Percentiles rank a stretch among this genome's conserved stretches.
Conservation (phyloP, 1,284 basidiomycete species). For the Tilletiopsis washingtonensis region DNA sequence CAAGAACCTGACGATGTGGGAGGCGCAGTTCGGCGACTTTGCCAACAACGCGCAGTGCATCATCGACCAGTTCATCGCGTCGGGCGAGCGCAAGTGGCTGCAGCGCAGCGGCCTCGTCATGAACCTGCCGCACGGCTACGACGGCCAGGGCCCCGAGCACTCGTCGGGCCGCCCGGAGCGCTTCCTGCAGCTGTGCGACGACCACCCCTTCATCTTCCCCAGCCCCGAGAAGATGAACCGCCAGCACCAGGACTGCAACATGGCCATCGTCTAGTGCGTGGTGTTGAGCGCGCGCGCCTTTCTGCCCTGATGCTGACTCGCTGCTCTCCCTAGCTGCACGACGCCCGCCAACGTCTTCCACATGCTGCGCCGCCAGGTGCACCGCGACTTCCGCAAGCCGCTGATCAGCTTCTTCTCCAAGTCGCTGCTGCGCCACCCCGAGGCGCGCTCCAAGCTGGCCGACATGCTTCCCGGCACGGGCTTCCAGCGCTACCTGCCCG, state of each 20-base stretch:
- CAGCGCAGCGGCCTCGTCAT: slow-evolving; percentile 89
- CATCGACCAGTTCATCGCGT: slow-evolving; percentile 97
- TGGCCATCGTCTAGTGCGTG: slow-evolving; percentile 99
- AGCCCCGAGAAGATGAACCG: slow-evolving; percentile 80
- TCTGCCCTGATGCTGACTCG: too few species aligned
- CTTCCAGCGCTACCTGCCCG: slow-evolving; percentile 90
- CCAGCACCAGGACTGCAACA: slow-evolving; percentile 98
- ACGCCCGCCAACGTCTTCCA: slow-evolving; percentile 49
- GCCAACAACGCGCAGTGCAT: slow-evolving; percentile 72
- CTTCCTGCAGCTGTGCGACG: slow-evolving; percentile 95
- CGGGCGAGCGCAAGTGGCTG: slow-evolving; percentile 96
- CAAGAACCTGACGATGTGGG: slow-evolving; percentile 90
- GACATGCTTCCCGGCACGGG: slow-evolving; percentile 82
- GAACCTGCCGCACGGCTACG: slow-evolving; percentile 83
- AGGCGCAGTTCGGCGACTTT: slow-evolving; percentile 96
- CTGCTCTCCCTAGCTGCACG: too few species aligned
- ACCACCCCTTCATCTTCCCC: slow-evolving; percentile 88
- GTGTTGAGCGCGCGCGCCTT: too few species aligned
- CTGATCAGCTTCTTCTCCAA: slow-evolving; percentile 90
- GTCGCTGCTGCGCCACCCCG: slow-evolving; percentile 83
- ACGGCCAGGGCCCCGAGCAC: slow-evolving; percentile 98
- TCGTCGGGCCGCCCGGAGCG: slow-evolving; percentile 92
- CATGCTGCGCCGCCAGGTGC: slow-evolving; percentile 46
- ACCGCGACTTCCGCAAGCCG: slow-evolving; percentile 47
- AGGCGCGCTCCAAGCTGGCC: slow-evolving; percentile 72